These are phyloP conservation scores for Amanita inopinata DNA, from an alignment of 768 basidiomycete species.

Conservation along the genomic window DNA sequence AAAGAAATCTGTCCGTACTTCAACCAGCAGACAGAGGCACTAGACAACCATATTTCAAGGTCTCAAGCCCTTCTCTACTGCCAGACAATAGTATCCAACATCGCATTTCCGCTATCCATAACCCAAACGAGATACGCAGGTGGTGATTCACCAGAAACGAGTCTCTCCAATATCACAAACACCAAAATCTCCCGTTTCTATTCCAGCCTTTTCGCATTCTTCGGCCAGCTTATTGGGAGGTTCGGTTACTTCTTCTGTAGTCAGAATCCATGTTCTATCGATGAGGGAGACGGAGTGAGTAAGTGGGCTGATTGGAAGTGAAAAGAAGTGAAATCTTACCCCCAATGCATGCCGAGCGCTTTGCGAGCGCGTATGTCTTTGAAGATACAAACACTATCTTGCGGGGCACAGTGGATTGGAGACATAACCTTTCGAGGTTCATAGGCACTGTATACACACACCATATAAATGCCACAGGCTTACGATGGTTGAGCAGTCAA, in stretches of 20 bases:
- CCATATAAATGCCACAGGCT: background rate
- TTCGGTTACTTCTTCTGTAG: conserved; percentile 46
- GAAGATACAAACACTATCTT: conserved; percentile 61
- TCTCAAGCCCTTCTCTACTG: no score
- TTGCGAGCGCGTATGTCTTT: conserved; percentile 48
- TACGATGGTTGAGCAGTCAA: conserved; percentile 14
- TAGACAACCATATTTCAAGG: no score
- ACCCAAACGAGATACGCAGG: no score
- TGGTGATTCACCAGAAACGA: conserved; percentile 19
- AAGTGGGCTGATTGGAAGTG: background rate
- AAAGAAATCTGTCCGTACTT: no score
- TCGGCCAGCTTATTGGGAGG: conserved; percentile 45
- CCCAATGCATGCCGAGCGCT: conserved; percentile 68
- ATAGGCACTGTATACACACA: conserved; percentile 38
- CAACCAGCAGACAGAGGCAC: no score
- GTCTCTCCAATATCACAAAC: conserved; percentile 59
- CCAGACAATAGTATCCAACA: no score
- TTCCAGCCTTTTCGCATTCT: conserved; percentile 40
- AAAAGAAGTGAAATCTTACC: conserved; percentile 24
- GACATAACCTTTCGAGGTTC: conserved; percentile 45
- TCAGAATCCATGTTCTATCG: conserved; percentile 42
- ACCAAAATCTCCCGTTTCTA: conserved; percentile 45
- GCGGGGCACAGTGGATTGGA: conserved; percentile 54
- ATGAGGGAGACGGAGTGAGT: background rate
- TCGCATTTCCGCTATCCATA: no score